Evolutionary conservation across 495 filamentous ascomycete species (phyloP).

Genomic region (Chlorociboria aeruginascens): DNA sequence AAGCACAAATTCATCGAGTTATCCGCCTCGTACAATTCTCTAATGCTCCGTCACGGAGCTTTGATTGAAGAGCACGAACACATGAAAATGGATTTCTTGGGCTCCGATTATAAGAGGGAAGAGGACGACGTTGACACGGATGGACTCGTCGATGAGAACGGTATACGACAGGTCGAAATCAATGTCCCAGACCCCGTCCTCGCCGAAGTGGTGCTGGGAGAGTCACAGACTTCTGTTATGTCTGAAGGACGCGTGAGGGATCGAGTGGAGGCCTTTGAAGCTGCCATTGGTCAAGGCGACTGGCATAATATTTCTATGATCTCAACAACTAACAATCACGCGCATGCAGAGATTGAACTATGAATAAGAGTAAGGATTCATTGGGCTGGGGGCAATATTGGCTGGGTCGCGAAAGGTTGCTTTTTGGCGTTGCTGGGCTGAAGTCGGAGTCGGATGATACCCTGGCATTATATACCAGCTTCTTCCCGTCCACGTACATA

Average conservation of each 20-base stretch:
- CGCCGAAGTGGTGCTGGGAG: conserved; percentile 8
- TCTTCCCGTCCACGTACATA: too few relatives aligned
- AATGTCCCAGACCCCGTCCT: conserved; percentile 1
- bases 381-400: background rate
- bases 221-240: conserved; percentile 4
- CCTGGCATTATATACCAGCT: background rate
- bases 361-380: conserved; percentile 9
- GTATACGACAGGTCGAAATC: conserved; percentile 1
- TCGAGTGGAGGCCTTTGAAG: conserved; percentile 6
- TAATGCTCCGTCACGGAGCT: background rate
- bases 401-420: background rate
- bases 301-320: conserved; percentile 35
- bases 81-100: background rate
- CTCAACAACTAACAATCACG: conserved; percentile 35
- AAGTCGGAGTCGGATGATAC: background rate
- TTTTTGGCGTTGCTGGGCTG: background rate
- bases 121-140: background rate
- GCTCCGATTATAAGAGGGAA: conserved; percentile 1
- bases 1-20: conserved; percentile 7
- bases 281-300: conserved; percentile 8
- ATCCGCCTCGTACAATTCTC: too few relatives aligned
- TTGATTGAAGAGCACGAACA: conserved; percentile 1
- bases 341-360: conserved; percentile 37
- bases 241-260: background rate
- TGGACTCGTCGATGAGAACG: conserved; percentile 7